Percentiles rank a stretch among this genome's conserved stretches.
These are phyloP conservation scores for Candida boleticola DNA, from an alignment of 805 yeast genomes.

Conservation along the genomic window DNA sequence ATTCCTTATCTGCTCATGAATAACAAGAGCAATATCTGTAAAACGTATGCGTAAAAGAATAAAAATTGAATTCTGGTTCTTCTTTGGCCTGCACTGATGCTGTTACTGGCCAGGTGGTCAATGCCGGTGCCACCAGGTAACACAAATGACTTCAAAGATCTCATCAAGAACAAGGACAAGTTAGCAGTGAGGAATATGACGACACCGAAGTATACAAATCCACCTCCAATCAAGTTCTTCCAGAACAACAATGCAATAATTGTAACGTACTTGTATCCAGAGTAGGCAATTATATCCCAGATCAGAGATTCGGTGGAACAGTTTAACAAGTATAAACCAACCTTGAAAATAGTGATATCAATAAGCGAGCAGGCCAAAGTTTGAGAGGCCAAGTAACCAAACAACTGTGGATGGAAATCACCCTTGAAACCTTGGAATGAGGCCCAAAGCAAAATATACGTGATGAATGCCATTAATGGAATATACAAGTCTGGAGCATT, in stretches of 20 bases:
- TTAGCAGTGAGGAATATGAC: constrained; percentile 38
- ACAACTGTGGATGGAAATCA: constrained; percentile 86
- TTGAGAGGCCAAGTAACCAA: constrained; percentile 84
- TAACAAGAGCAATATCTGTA: constrained; percentile 78
- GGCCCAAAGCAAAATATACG: constrained; percentile 83
- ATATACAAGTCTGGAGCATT: constrained; percentile 97
- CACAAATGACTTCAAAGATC: constrained; percentile 67
- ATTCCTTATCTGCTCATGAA: constrained; percentile 53
- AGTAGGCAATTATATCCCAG: constrained; percentile 83
- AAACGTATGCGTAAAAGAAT: constrained; percentile 76
- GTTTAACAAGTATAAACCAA: constrained; percentile 78
- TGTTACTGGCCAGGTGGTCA: constrained; percentile 44
- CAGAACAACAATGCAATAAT: constrained; percentile 55
- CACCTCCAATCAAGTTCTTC: constrained; percentile 42
- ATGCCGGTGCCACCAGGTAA: constrained; percentile 51
- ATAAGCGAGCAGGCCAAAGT: constrained; percentile 77
- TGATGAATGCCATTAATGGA: constrained; percentile 89
- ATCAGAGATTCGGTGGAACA: constrained; percentile 58
- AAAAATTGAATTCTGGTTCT: constrained; percentile 84
- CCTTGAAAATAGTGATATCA: constrained; percentile 72
- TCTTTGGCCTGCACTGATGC: constrained; percentile 63
- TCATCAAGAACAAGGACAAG: constrained; percentile 59
- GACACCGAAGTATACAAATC: constrained; percentile 35
- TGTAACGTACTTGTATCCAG: constrained; percentile 93
- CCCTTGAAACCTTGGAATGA: constrained; percentile 83